phyloP scores from a whole-genome alignment of 371 early-diverging fungal genomes.

The Apophysomyces variabilis region DNA sequence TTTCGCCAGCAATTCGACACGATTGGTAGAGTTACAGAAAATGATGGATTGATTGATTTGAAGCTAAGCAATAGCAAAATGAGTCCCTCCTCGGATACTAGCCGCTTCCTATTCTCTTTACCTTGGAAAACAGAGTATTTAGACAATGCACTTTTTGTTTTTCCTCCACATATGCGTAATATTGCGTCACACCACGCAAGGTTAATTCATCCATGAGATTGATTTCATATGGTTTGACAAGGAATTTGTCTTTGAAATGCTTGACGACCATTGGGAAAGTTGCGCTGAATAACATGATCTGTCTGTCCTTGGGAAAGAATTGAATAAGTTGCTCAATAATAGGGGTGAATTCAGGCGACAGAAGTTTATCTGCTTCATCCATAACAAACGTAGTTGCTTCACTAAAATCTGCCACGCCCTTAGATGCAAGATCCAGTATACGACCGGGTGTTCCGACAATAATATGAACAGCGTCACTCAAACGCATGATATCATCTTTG shows the following conservation, averaged over 20 bases:
- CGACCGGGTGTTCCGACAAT: slow-evolving; percentile 98
- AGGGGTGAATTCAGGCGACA: slow-evolving; percentile 95
- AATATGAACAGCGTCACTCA: slow-evolving; percentile 90
- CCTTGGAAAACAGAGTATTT: slow-evolving; percentile 95
- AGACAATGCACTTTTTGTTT: slow-evolving; percentile 97
- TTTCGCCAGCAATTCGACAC: slow-evolving; percentile 95
- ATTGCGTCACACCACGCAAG: slow-evolving; percentile 96
- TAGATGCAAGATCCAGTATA: slow-evolving; percentile 93
- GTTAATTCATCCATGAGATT: slow-evolving; percentile 99
- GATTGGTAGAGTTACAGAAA: slow-evolving; percentile 97
- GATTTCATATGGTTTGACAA: slow-evolving; percentile 95
- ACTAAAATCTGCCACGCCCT: slow-evolving; percentile 85
- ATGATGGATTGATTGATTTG: slow-evolving; percentile 99
- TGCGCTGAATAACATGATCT: slow-evolving; percentile 96
- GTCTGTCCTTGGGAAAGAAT: slow-evolving; percentile 82
- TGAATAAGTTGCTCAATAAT: slow-evolving; percentile 91
- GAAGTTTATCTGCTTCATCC: slow-evolving; percentile 99
- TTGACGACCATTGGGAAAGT: slow-evolving; percentile 98
- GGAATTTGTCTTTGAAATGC: slow-evolving; percentile 90
- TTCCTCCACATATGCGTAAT: slow-evolving; percentile 98
- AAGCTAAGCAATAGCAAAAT: slow-evolving; percentile 46
- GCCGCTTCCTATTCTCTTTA: background rate
- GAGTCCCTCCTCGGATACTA: background rate
- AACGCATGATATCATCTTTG: slow-evolving; percentile 96
- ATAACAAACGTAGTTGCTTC: slow-evolving; percentile 89